Evolutionary conservation across 768 basidiomycete genomes (phyloP).

Genomic region (Suillus hirtellus): DNA sequence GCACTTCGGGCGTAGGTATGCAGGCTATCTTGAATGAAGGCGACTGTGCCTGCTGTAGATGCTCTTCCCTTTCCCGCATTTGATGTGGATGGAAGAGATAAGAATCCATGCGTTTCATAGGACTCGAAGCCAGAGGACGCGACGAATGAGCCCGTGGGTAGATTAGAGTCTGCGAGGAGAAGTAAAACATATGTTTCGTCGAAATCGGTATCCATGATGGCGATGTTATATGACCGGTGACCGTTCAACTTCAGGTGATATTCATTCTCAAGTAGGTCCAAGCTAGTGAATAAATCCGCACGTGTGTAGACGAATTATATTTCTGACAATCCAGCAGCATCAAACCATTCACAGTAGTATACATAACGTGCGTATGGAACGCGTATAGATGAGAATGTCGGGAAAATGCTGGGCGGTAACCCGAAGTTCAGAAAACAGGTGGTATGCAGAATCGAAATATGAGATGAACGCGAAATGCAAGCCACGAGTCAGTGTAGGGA

Average conservation of each 20-base stretch:
- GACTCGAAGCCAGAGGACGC: slow-evolving; percentile 94
- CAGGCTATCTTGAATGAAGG: slow-evolving; percentile 72
- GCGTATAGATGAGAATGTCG: slow-evolving; percentile 11
- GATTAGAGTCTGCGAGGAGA: slow-evolving; percentile 86
- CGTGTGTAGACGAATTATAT: slow-evolving; percentile 1
- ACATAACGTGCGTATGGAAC: slow-evolving; percentile 13
- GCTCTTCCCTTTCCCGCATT: slow-evolving; percentile 14
- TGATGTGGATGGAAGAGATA: slow-evolving; percentile 31
- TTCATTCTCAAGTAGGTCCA: neutral
- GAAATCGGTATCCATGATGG: slow-evolving; percentile 36
- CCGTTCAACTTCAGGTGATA: too few relatives aligned
- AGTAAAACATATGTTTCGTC: slow-evolving; percentile 71
- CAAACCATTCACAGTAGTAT: slow-evolving; percentile 17
- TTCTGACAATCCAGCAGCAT: slow-evolving; percentile 19
- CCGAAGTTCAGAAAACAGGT: slow-evolving; percentile 16
- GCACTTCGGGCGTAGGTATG: slow-evolving; percentile 77
- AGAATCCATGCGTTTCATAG: slow-evolving; percentile 82
- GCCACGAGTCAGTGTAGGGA: slow-evolving; percentile 8
- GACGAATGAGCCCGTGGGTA: slow-evolving; percentile 96
- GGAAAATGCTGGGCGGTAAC: slow-evolving; percentile 12
- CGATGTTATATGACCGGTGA: neutral
- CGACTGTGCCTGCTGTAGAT: slow-evolving; percentile 38
- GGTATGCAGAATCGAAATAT: slow-evolving; percentile 16
- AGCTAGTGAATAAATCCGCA: neutral
- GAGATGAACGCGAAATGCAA: slow-evolving; percentile 15